These are phyloP conservation scores for Coemansia sp. DNA, from an alignment of 192 early-diverging fungal species.

Conservation along the genomic window DNA sequence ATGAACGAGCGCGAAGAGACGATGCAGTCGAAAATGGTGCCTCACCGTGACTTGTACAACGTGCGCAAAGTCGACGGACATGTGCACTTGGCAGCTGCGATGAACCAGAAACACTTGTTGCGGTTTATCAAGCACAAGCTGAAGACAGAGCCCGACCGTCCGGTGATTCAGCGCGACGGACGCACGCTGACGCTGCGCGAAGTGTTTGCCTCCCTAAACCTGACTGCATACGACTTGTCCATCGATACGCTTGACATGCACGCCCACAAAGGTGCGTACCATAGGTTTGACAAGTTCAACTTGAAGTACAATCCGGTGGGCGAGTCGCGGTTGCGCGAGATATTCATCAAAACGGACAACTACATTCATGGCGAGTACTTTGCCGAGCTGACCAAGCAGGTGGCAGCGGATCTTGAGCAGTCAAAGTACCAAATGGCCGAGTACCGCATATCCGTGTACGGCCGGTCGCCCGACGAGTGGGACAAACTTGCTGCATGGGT, in stretches of 20 bases:
- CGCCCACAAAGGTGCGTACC: constrained; percentile 93
- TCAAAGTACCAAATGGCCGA: constrained; percentile 96
- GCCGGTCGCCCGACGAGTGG: constrained; percentile 82
- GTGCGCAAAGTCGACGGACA: constrained; percentile 97
- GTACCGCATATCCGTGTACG: constrained; percentile 93
- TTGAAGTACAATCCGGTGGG: constrained; percentile 95
- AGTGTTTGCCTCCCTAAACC: constrained; percentile 86
- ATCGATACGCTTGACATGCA: constrained; percentile 98
- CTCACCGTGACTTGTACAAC: constrained; percentile 96
- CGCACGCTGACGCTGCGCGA: constrained; percentile 75
- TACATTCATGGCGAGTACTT: constrained; percentile 81
- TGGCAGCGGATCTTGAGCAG: constrained; percentile 82
- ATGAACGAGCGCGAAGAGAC: constrained; percentile 94
- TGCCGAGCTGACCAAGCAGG: constrained; percentile 92
- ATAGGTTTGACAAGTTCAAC: constrained; percentile 97
- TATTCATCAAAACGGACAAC: constrained; percentile 97
- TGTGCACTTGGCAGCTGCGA: constrained; percentile 88
- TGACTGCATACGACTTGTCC: constrained; percentile 90
- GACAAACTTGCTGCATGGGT: constrained; percentile 94
- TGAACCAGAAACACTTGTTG: constrained; percentile 96
- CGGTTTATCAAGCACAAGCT: constrained; percentile 95
- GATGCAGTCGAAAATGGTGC: constrained; percentile 86
- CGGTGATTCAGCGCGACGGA: constrained; percentile 84
- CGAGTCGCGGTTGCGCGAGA: constrained; percentile 89
- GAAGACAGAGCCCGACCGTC: constrained; percentile 68